Evolutionary conservation across 75 land plant species (phyloP), one percentile per base, ranked within the genome.

Genomic region (Chamaecyparis obtusa): DNA sequence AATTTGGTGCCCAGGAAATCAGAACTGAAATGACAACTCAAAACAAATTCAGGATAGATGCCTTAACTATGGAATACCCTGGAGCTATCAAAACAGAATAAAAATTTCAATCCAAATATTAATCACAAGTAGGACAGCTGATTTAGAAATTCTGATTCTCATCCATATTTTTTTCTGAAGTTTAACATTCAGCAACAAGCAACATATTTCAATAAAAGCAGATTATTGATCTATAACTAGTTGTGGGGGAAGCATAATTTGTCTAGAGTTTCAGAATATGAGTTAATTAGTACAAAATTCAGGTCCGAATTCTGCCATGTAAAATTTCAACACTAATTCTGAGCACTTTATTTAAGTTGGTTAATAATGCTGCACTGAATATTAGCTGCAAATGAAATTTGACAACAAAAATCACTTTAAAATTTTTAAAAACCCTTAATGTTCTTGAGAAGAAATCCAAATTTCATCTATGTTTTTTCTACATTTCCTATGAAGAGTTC

Each of bases 1-100:
- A 93, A 97, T 55, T 95, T 96, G 27, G 96, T 96, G 27, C 99
- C 99, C 92, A 97, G 91, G 89, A 97, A 97, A 84, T 97, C 95
- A 69, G 99, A 97, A 54, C 98, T 97, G 92, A 80, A 89, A 85
- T 33, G n/a, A 90, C 19, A 81, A n/a, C 49, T 81, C 83, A 81
- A 81, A 81, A 27, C 33, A 13, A 46, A n/a, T 27, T 81, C 13
- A 80, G 43, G 83, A 44, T 81, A 32, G 83, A 46, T 46, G 30
- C 54, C 48, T 81, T 32, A 81, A 46, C 48, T 30, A 78, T 81
- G n/a, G 13, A 46, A 46, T 44, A 46, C 46, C 9, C 32, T n/a
- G 46, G 30, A 44, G 27, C 83, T n/a, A 27, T 81, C n/a, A 46
- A 81, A 44, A 41, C 24, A 81, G 4, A 81, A 46, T 46, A 46